These are phyloP conservation scores for Russula lepida DNA, from an alignment of 768 basidiomycete genomes.

Conservation along the genomic window DNA sequence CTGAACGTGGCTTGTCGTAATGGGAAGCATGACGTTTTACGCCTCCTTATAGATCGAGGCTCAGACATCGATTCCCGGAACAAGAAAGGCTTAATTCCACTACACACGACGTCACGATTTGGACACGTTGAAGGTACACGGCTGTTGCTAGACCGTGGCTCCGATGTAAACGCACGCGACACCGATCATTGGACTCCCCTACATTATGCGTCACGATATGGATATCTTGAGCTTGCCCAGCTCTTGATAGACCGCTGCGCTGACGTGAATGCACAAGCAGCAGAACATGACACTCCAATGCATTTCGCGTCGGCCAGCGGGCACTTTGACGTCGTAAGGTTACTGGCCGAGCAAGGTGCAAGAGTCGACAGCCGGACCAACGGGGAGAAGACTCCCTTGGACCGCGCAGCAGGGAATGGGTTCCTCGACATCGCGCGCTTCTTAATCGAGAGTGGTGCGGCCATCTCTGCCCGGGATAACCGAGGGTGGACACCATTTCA, in stretches of 20 bases:
- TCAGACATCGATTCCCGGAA: neutral
- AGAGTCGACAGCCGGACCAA: neutral
- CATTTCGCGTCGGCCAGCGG: neutral
- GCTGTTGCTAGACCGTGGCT: neutral
- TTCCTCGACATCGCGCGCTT: neutral
- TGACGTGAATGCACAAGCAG: neutral
- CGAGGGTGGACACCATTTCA: neutral
- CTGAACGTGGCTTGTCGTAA: neutral
- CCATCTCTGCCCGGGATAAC: neutral
- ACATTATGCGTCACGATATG: neutral
- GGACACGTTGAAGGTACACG: neutral
- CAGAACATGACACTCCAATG: neutral
- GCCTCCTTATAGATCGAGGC: neutral
- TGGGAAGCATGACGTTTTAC: neutral
- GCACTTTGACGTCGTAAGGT: neutral
- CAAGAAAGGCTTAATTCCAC: neutral
- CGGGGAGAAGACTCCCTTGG: neutral
- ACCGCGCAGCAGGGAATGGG: neutral
- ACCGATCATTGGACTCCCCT: neutral
- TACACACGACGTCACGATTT: neutral
- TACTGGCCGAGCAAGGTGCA: neutral
- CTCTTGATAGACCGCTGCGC: neutral
- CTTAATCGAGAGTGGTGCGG: neutral
- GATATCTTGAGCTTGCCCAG: neutral
- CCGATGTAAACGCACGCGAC: neutral